phyloP scores from a whole-genome alignment of 805 yeast species.

The Candida coleopterorum region DNA sequence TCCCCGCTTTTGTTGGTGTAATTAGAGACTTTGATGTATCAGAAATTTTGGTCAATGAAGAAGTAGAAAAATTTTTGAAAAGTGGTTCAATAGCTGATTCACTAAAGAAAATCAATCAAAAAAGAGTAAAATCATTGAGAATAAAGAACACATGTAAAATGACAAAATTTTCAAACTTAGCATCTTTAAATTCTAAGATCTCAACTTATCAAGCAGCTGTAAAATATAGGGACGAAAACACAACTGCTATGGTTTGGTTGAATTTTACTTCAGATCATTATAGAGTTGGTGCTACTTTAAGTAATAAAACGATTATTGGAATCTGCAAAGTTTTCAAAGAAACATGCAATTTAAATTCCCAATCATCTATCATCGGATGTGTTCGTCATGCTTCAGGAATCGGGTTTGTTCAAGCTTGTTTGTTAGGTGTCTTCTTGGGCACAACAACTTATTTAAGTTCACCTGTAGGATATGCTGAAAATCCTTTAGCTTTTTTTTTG shows the following conservation, averaged over 20 bases:
- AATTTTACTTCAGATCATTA: slow-evolving; percentile 70
- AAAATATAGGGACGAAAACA: slow-evolving; percentile 35
- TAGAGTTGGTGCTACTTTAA: slow-evolving; percentile 51
- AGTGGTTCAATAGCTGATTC: slow-evolving; percentile 60
- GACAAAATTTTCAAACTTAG: slow-evolving; percentile 34
- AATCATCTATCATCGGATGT: slow-evolving; percentile 75
- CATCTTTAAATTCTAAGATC: slow-evolving; percentile 40
- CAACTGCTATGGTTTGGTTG: slow-evolving; percentile 60
- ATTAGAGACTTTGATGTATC: slow-evolving; percentile 67
- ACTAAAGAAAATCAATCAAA: slow-evolving; percentile 44
- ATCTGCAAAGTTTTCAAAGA: slow-evolving; percentile 88
- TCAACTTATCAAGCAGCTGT: slow-evolving; percentile 38
- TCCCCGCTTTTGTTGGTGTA: slow-evolving; percentile 58
- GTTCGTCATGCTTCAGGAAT: slow-evolving; percentile 80
- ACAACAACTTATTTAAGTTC: slow-evolving; percentile 78
- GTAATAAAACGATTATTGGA: slow-evolving; percentile 62
- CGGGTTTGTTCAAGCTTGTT: slow-evolving; percentile 82
- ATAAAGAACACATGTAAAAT: slow-evolving; percentile 65
- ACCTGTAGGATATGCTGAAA: slow-evolving; percentile 69
- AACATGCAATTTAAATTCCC: slow-evolving; percentile 76
- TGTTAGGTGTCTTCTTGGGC: slow-evolving; percentile 83
- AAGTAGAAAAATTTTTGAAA: slow-evolving; percentile 65
- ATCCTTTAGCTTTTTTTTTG: slow-evolving; percentile 67
- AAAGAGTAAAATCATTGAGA: slow-evolving; percentile 40
- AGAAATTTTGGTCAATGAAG: slow-evolving; percentile 73